Percentiles rank a stretch among this genome's conserved stretches.
Conservation (phyloP, 176 grass and related monocot species). For the Eremochloa ophiuroides region DNA sequence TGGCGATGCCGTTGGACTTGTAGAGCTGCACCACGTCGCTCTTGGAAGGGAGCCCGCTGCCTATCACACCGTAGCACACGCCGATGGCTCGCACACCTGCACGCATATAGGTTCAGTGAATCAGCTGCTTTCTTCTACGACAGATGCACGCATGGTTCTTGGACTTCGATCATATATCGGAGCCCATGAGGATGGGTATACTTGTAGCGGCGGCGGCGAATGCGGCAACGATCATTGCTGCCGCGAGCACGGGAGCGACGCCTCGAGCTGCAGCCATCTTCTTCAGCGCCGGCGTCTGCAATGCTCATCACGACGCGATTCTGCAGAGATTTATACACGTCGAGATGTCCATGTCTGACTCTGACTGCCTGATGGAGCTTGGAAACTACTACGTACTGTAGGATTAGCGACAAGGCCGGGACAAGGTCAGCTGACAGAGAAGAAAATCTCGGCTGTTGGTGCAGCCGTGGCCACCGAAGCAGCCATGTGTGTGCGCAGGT, state of each 20-base stretch:
- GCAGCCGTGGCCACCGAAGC: background rate
- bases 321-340: background rate
- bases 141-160: background rate
- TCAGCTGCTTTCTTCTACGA: background rate
- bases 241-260: background rate
- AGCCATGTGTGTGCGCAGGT: background rate
- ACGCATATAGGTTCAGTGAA: background rate
- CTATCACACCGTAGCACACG: slow-evolving; percentile 50
- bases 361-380: background rate
- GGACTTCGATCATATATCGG: background rate
- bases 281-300: background rate
- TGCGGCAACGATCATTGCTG: background rate
- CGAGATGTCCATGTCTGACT: background rate
- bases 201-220: background rate
- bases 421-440: background rate
- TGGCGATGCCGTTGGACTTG: slow-evolving; percentile 39
- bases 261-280: slow-evolving; percentile 11
- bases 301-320: background rate
- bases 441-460: background rate
- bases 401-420: background rate
- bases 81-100: slow-evolving; percentile 25
- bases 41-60: slow-evolving; percentile 21
- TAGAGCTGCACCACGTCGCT: slow-evolving; percentile 49
- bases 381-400: background rate
- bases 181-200: background rate